Percentiles rank a stretch among this genome's conserved stretches.
phyloP scores from a whole-genome alignment of 306 rosid species.

The Trifolium repens region DNA sequence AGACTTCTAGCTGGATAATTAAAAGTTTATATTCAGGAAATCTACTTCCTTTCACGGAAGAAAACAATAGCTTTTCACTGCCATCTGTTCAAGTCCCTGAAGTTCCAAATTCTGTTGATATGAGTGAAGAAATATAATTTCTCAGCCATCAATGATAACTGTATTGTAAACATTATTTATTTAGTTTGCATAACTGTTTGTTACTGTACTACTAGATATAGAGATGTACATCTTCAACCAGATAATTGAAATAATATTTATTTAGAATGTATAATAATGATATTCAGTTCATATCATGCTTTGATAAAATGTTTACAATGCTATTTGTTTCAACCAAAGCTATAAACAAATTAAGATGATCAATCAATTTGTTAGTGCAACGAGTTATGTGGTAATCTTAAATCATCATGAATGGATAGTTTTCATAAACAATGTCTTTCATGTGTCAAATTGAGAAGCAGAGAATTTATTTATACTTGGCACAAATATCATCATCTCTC shows the following conservation, averaged over 20 bases:
- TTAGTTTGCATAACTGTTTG: not conserved
- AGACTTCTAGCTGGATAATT: conserved; percentile 81
- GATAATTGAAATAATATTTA: not conserved
- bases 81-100: conserved; percentile 40
- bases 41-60: conserved; percentile 59
- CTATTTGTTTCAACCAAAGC: not conserved
- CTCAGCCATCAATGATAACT: conserved; percentile 4
- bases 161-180: conserved; percentile 15
- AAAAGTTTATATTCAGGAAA: conserved; percentile 75
- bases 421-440: not conserved
- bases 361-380: not conserved
- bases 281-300: not conserved
- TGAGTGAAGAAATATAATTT: conserved; percentile 59
- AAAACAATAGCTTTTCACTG: conserved; percentile 24
- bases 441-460: no score
- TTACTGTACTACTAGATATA: not conserved
- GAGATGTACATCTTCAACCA: not conserved
- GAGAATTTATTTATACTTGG: no score
- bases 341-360: not conserved
- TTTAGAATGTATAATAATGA: not conserved
- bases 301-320: not conserved
- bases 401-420: not conserved
- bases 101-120: conserved; percentile 43
- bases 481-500: no score
- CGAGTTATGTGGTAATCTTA: not conserved